A percentile compares a stretch with the other conserved stretches of the same genome.
These are phyloP conservation scores for Daldinia sp. DNA, from an alignment of 2,329 filamentous ascomycete species.

Conservation along the genomic window DNA sequence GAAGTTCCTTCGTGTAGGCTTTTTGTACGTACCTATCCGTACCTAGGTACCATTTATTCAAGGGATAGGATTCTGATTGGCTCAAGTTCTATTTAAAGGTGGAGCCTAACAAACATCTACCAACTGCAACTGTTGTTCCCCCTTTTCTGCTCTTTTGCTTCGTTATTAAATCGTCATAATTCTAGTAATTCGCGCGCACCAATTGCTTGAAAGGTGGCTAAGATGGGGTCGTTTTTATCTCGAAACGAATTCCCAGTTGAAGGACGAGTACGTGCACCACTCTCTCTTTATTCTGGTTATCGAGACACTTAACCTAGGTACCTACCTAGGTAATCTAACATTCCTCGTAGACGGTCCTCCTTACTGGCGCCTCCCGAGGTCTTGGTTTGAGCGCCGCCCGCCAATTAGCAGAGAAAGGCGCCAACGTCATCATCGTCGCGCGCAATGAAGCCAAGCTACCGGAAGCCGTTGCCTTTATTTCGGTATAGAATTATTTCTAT, in stretches of 20 bases:
- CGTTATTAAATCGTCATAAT: too few relatives aligned
- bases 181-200: background rate
- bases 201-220: conserved; percentile 22
- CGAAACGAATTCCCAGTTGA: conserved; percentile 64
- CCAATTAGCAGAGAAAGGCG: conserved; percentile 70
- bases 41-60: background rate
- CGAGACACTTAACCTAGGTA: too few relatives aligned
- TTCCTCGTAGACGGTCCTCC: conserved; percentile 65
- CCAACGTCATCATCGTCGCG: conserved; percentile 73
- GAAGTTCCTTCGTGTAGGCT: too few relatives aligned
- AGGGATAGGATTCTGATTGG: background rate
- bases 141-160: background rate
- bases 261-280: conserved; percentile 58
- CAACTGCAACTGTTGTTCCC: background rate
- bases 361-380: conserved; percentile 76
- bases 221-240: conserved; percentile 31
- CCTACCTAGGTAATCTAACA: too few relatives aligned
- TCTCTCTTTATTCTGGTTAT: background rate
- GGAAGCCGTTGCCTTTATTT: conserved; percentile 62
- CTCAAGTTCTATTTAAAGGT: background rate
- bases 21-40: too few relatives aligned
- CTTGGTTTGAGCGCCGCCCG: conserved; percentile 70
- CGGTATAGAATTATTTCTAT: conserved; percentile 48
- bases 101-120: background rate
- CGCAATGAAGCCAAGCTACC: conserved; percentile 68